A percentile compares a stretch with the other conserved stretches of the same genome.
These are phyloP conservation scores for Phialocephala subalpina DNA, from an alignment of 2,329 filamentous ascomycete species.

Conservation along the genomic window DNA sequence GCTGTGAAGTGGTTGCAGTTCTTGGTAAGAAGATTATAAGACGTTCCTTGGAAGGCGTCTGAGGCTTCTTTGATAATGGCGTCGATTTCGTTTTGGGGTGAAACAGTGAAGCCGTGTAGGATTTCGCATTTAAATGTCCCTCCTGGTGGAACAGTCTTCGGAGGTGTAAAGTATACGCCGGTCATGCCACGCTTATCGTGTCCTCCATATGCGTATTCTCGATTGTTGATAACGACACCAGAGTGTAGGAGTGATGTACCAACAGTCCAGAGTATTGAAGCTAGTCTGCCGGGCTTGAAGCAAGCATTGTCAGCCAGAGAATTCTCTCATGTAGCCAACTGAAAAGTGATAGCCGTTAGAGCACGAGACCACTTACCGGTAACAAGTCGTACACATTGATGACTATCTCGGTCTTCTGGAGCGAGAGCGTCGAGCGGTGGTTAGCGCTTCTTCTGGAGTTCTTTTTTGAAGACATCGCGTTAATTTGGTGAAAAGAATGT, in stretches of 20 bases:
- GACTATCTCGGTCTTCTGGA: constrained; percentile 75
- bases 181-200: constrained; percentile 75
- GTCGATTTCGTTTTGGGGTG: constrained; percentile 74
- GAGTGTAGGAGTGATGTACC: constrained; percentile 83
- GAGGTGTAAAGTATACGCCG: constrained; percentile 85
- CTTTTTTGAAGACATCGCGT: constrained; percentile 41
- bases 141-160: constrained; percentile 75
- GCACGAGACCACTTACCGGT: constrained; percentile 58
- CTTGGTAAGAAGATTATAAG: constrained; percentile 82
- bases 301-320: not conserved
- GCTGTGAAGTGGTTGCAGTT: constrained; percentile 93
- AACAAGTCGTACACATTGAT: constrained; percentile 84
- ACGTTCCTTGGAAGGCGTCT: constrained; percentile 75
- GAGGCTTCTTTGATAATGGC: constrained; percentile 72
- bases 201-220: constrained; percentile 86
- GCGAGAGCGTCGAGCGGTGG: constrained; percentile 72
- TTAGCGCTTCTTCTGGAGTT: constrained; percentile 36
- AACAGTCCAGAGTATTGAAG: constrained; percentile 79
- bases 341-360: too few relatives aligned
- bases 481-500: not conserved
- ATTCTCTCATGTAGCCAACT: too few relatives aligned
- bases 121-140: constrained; percentile 79
- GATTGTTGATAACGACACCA: constrained; percentile 80
- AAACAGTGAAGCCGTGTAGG: constrained; percentile 81
- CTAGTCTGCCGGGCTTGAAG: constrained; percentile 72